Evolutionary conservation across 805 yeast species (phyloP).

Genomic region (Metschnikowia kofuensis): DNA sequence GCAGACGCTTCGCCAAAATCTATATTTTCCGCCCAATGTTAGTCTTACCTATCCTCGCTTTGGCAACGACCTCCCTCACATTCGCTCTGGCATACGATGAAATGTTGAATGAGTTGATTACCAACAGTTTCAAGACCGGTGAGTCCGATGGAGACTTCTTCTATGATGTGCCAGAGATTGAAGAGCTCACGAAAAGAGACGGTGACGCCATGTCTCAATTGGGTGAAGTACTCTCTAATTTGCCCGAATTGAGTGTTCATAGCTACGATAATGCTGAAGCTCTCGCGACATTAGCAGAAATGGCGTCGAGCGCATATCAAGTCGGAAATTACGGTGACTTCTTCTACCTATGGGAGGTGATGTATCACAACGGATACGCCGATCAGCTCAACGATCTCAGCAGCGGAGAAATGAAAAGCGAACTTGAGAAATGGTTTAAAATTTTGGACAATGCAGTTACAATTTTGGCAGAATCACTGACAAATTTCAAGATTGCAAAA

Average conservation of each 20-base stretch:
- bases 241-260: conserved; percentile 1
- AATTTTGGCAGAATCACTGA: not conserved
- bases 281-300: not conserved
- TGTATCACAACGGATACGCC: conserved; percentile 3
- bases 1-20: too few relatives aligned
- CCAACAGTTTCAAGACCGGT: not conserved
- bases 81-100: too few relatives aligned
- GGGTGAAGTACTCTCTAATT: not conserved
- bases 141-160: not conserved
- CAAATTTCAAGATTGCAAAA: not conserved
- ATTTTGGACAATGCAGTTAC: not conserved
- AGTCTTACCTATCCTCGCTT: too few relatives aligned
- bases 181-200: not conserved
- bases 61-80: too few relatives aligned
- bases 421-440: not conserved
- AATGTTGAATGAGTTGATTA: not conserved
- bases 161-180: not conserved
- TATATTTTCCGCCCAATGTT: too few relatives aligned
- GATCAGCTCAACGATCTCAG: not conserved
- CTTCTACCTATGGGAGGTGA: conserved; percentile 5
- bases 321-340: conserved; percentile 2
- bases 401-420: not conserved
- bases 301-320: not conserved
- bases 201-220: not conserved
- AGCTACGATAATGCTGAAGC: not conserved